These are phyloP conservation scores for Talaromyces trachyspermus DNA, from an alignment of 495 filamentous ascomycete species.

Conservation along the genomic window DNA sequence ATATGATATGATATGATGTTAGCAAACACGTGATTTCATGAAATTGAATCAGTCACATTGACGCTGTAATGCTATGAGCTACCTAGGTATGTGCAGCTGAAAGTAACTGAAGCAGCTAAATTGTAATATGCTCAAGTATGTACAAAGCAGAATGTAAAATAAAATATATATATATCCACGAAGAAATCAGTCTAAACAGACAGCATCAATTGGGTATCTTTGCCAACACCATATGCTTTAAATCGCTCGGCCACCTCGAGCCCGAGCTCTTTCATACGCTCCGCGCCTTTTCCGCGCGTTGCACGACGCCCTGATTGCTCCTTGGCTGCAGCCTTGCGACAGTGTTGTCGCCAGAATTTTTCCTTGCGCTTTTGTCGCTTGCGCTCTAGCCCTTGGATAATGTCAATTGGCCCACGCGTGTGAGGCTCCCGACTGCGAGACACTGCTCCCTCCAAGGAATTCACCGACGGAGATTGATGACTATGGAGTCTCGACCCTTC, in stretches of 20 bases:
- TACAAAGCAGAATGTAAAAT: conserved; percentile 27
- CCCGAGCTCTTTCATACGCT: conserved; percentile 91
- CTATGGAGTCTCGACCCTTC: conserved; percentile 25
- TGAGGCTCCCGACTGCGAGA: conserved; percentile 44
- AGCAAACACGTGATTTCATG: too few species aligned
- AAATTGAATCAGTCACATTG: too few species aligned
- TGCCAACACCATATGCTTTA: conserved; percentile 55
- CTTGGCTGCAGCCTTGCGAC: conserved; percentile 54
- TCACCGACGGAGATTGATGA: conserved; percentile 26
- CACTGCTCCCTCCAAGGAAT: conserved; percentile 29
- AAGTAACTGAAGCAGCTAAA: too few species aligned
- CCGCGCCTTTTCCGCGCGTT: conserved; percentile 75
- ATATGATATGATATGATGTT: too few species aligned
- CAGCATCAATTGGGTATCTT: conserved; percentile 68
- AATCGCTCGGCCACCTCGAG: conserved; percentile 70
- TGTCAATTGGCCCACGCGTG: conserved; percentile 84
- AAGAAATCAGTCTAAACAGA: conserved; percentile 48
- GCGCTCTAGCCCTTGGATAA: conserved; percentile 91
- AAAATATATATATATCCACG: conserved; percentile 21
- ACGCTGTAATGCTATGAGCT: too few species aligned
- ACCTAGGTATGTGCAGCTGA: too few species aligned
- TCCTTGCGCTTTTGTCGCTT: conserved; percentile 87
- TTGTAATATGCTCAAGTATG: too few species aligned
- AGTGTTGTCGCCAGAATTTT: conserved; percentile 81
- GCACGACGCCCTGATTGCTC: conserved; percentile 51